Conservation (phyloP, 768 basidiomycete genomes). For the Polyporus arcularius region DNA sequence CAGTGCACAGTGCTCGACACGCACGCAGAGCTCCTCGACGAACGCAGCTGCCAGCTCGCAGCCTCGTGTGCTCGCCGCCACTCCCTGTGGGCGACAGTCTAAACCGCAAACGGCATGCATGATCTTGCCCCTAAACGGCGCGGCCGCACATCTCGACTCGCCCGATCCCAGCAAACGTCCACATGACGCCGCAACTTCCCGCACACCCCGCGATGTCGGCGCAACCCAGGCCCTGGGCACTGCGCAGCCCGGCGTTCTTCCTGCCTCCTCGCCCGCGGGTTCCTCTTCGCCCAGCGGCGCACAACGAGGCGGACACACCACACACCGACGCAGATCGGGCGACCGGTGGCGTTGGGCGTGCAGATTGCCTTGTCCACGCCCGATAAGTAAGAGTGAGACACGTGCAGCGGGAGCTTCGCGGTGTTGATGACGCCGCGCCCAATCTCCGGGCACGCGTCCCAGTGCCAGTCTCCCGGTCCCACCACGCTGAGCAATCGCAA, state of each 20-base stretch:
- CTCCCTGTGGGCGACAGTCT: constrained; percentile 14
- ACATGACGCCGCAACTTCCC: constrained; percentile 21
- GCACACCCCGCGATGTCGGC: constrained; percentile 4
- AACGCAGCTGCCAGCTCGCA: no score
- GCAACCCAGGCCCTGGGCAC: constrained; percentile 4
- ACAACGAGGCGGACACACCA: neutral
- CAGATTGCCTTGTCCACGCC: constrained; percentile 23
- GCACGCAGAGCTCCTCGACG: no score
- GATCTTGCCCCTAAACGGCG: constrained; percentile 4
- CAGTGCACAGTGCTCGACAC: no score
- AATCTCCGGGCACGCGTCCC: constrained; percentile 2
- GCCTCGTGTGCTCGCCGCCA: constrained; percentile 10
- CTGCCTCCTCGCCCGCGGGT: neutral
- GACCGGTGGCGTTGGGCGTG: constrained; percentile 1
- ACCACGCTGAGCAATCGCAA: no score
- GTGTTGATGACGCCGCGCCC: constrained; percentile 7
- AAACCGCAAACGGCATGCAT: constrained; percentile 15
- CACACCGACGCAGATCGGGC: constrained; percentile 20
- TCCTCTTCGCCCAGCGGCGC: neutral
- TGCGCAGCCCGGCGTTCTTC: constrained; percentile 3
- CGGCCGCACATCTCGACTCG: constrained; percentile 8
- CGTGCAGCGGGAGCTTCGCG: constrained; percentile 15
- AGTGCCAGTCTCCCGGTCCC: no score
- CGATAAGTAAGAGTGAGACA: constrained; percentile 18
- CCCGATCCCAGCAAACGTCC: constrained; percentile 5